A percentile compares a stretch with the other conserved stretches of the same genome.
phyloP scores from a whole-genome alignment of 352 stramenopile species.

The Phytophthora macrochlamydospora region DNA sequence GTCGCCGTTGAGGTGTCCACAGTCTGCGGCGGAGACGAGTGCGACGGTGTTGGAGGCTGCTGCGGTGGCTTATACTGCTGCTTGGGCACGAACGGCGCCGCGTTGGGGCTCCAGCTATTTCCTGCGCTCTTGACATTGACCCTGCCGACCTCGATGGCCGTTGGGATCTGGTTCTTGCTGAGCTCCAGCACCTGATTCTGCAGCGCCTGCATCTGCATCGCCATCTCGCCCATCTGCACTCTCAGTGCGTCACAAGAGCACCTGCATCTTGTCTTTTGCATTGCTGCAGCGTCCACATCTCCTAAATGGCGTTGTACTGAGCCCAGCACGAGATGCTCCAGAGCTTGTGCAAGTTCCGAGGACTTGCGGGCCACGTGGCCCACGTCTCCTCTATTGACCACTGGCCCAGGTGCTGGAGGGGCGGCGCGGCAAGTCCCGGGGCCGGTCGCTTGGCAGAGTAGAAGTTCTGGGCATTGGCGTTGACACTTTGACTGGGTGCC shows the following conservation, averaged over 20 bases:
- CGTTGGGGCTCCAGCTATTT: constrained; percentile 30
- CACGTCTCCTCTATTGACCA: neutral
- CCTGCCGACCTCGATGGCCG: constrained; percentile 15
- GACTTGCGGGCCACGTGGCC: constrained; percentile 54
- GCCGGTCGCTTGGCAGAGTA: constrained; percentile 21
- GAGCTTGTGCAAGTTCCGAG: constrained; percentile 58
- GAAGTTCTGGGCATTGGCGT: constrained; percentile 2
- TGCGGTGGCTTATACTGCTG: constrained; percentile 18
- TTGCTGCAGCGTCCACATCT: constrained; percentile 14
- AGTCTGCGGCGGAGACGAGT: constrained; percentile 1
- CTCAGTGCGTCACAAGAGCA: constrained; percentile 54
- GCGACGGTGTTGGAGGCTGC: constrained; percentile 9
- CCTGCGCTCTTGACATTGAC: constrained; percentile 9
- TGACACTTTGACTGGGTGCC: neutral
- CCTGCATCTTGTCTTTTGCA: constrained; percentile 5
- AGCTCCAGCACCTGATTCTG: constrained; percentile 53
- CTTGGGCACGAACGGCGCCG: constrained; percentile 37
- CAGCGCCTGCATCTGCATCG: constrained; percentile 47
- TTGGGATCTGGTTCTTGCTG: constrained; percentile 21
- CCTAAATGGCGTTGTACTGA: constrained; percentile 40
- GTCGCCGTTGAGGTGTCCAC: constrained; percentile 33
- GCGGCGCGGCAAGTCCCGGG: constrained; percentile 16
- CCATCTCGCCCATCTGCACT: constrained; percentile 60
- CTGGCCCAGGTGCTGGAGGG: constrained; percentile 1
- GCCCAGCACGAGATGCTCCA: constrained; percentile 57